Evolutionary conservation across 2,329 filamentous ascomycete species (phyloP).

Genomic region (Lasiodiplodia citricola): DNA sequence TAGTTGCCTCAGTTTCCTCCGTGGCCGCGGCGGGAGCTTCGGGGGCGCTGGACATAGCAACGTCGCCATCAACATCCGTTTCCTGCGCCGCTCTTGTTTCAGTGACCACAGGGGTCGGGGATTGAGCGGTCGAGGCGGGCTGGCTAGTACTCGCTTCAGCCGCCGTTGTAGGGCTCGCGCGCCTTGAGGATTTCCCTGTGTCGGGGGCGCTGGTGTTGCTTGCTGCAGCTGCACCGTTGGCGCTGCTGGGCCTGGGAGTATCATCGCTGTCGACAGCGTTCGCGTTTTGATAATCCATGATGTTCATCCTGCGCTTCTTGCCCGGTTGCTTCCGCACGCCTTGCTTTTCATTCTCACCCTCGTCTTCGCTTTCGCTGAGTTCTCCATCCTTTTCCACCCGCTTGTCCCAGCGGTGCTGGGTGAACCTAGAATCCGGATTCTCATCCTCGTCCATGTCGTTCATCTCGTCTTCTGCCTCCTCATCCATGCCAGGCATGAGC

Average conservation of each 20-base stretch:
- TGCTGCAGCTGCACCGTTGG: slow-evolving; percentile 34
- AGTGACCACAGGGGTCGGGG: background rate
- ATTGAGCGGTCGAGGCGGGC: slow-evolving; percentile 1
- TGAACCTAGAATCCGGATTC: slow-evolving; percentile 82
- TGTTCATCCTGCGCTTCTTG: slow-evolving; percentile 58
- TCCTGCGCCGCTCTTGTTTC: background rate
- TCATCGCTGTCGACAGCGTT: slow-evolving; percentile 46
- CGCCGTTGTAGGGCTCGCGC: slow-evolving; percentile 25
- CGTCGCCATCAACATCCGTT: slow-evolving; percentile 28
- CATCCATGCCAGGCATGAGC: slow-evolving; percentile 63
- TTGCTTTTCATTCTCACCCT: slow-evolving; percentile 81
- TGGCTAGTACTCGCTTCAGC: slow-evolving; percentile 6
- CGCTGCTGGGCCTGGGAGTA: slow-evolving; percentile 29
- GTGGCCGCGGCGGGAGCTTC: slow-evolving; percentile 4
- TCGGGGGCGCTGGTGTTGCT: slow-evolving; percentile 38
- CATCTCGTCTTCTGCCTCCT: slow-evolving; percentile 68
- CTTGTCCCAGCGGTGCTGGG: slow-evolving; percentile 82
- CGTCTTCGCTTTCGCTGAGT: slow-evolving; percentile 75
- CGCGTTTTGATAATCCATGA: slow-evolving; percentile 66
- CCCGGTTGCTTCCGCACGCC: slow-evolving; percentile 68
- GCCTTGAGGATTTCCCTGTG: slow-evolving; percentile 37
- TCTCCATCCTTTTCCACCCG: slow-evolving; percentile 78
- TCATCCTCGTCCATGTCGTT: slow-evolving; percentile 80
- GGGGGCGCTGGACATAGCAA: slow-evolving; percentile 30
- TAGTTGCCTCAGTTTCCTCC: background rate